Percentiles rank a stretch among this genome's conserved stretches.
Conservation (phyloP, 176 grass and related monocot genomes). For the Aechmea fasciata region DNA sequence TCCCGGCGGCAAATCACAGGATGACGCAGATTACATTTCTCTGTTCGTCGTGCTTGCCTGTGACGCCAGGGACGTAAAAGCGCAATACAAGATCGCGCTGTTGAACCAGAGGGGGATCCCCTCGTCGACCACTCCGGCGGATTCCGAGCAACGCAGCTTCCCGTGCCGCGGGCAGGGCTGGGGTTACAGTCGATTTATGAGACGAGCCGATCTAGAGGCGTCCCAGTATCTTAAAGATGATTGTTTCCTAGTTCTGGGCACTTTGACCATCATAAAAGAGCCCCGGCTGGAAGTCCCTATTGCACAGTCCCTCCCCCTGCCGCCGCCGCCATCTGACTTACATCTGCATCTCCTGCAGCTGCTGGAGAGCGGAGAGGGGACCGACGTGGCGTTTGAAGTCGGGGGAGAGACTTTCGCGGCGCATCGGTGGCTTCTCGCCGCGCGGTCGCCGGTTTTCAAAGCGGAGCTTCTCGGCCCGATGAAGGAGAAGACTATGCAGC, state of each 20-base stretch:
- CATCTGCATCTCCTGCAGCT: conserved; percentile 1
- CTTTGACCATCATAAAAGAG: conserved; percentile 8
- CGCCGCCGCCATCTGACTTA: conserved; percentile 12
- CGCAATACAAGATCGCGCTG: conserved; percentile 8
- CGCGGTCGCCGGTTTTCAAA: conserved; percentile 24
- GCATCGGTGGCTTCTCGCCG: conserved; percentile 26
- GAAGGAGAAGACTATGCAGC: not conserved
- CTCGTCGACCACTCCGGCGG: no score
- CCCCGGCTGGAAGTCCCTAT: not conserved
- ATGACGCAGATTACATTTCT: not conserved
- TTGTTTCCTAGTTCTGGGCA: conserved; percentile 19
- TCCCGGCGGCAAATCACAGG: not conserved
- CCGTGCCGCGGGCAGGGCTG: not conserved
- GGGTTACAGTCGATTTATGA: not conserved
- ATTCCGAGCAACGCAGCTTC: not conserved
- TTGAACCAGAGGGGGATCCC: conserved; percentile 4
- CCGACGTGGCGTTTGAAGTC: conserved; percentile 28
- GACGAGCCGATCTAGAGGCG: conserved; percentile 9
- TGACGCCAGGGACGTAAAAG: not conserved
- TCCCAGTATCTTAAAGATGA: conserved; percentile 23
- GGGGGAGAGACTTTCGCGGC: conserved; percentile 13
- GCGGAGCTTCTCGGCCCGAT: conserved; percentile 15
- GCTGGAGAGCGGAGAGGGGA: not conserved
- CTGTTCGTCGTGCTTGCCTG: not conserved
- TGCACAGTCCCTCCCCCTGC: not conserved